Evolutionary conservation across 768 basidiomycete species (phyloP), one percentile per base, ranked within the genome.

Genomic region (Sarcodon sp.): DNA sequence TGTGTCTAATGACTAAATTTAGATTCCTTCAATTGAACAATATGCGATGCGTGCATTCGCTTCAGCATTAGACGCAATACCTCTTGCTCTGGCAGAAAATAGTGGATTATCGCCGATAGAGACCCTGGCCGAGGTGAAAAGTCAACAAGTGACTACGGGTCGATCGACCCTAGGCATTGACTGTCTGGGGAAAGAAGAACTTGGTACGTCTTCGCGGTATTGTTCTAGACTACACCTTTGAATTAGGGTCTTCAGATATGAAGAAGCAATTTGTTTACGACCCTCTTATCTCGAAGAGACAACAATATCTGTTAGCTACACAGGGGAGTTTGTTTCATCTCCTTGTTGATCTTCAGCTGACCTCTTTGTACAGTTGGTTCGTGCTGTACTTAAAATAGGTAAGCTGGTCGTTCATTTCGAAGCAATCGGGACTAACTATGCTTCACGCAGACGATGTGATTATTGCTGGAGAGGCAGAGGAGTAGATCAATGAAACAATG

Each of bases 21-120:
- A 92, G 88, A 94, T 96, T 54, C 84, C 96, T 1, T 77, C 90
- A 31, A 97, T 99, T 58, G 96, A 99, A 67, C 96, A 99, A 71
- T 99, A 99, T 60, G 96, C 96, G 3, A 97, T 99, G 93, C 84
- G 94, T 44, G 93, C 96, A n/a, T 99, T 98, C 63, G 77, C 96
- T 3, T 87, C 88, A 33, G 94, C 96, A 11, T 71, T 99, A 7
- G 96, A 99, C 58, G 77, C 91, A n/a, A 69, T 98, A 44, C 96
- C 96, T 3, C 77, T 99, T 10, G 96, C 96, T 4, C 73, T 99
- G 9, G 96, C 96, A 11, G 96, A 99, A 66, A 99, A 99, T 72
- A 94, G 90, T 51, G 96, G 96, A 47, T 66, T 98, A 39, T 83
- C 87, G 11, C 96, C 96, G 9, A 99, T 99, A 51, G 92, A 94